These are phyloP conservation scores for Epichloe festucae DNA, from an alignment of 2,329 filamentous ascomycete genomes.

Conservation along the genomic window DNA sequence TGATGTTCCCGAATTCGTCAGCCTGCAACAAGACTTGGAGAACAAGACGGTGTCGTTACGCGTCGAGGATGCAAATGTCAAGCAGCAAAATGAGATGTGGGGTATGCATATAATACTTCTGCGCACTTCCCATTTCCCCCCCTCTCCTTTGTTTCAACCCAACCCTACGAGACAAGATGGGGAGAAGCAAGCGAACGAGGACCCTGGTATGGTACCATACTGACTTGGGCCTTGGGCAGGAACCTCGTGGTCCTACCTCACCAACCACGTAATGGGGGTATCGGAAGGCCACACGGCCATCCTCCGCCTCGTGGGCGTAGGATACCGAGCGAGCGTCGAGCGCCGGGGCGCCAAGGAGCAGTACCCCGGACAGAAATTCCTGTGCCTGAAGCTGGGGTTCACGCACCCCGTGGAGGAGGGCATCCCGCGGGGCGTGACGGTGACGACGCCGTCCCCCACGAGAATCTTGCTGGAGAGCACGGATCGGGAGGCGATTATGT, in stretches of 20 bases:
- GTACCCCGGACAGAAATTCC: slow-evolving; percentile 74
- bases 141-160: background rate
- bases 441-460: slow-evolving; percentile 81
- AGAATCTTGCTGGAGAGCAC: slow-evolving; percentile 80
- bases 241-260: slow-evolving; percentile 78
- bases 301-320: slow-evolving; percentile 83
- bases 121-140: no score
- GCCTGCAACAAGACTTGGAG: slow-evolving; percentile 52
- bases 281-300: slow-evolving; percentile 94
- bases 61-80: slow-evolving; percentile 53
- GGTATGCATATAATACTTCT: slow-evolving; percentile 37
- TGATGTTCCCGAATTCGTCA: slow-evolving; percentile 67
- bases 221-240: slow-evolving; percentile 35
- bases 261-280: slow-evolving; percentile 84
- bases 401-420: slow-evolving; percentile 89
- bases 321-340: slow-evolving; percentile 84
- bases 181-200: no score
- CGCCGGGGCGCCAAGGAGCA: slow-evolving; percentile 58
- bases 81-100: slow-evolving; percentile 90
- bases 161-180: background rate
- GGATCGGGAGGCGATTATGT: slow-evolving; percentile 76
- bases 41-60: slow-evolving; percentile 52
- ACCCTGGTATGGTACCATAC: background rate
- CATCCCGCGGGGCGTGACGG: slow-evolving; percentile 70
- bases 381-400: slow-evolving; percentile 90